Conservation (phyloP, 225 moss, liverwort and hornwort species). For the Neckera pumila region DNA sequence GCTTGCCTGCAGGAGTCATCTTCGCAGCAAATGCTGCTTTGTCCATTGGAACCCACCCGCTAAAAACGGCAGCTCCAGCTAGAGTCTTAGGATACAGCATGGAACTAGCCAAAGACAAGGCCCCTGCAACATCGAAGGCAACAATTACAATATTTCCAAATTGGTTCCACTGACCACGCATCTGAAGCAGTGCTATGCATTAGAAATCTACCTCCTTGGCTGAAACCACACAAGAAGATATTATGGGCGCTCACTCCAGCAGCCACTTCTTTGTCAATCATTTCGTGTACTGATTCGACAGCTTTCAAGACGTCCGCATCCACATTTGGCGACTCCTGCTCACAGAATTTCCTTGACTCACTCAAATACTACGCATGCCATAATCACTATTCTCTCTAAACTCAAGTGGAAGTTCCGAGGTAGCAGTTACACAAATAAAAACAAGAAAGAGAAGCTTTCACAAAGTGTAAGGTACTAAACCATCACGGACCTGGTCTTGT, state of each 20-base stretch:
- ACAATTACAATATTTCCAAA: neutral
- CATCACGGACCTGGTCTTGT: neutral
- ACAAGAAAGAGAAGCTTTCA: neutral
- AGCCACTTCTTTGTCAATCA: constrained; percentile 85
- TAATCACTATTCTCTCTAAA: neutral
- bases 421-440: neutral
- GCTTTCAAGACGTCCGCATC: constrained; percentile 68
- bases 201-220: constrained; percentile 64
- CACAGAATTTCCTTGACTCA: neutral
- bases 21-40: constrained; percentile 31
- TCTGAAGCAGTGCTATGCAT: neutral
- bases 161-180: neutral
- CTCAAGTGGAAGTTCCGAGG: neutral
- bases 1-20: constrained; percentile 66
- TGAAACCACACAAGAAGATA: constrained; percentile 87
- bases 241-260: constrained; percentile 58
- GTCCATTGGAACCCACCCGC: constrained; percentile 49
- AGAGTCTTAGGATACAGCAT: constrained; percentile 51
- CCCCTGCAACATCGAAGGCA: constrained; percentile 20
- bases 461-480: neutral
- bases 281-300: constrained; percentile 63
- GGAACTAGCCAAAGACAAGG: constrained; percentile 59
- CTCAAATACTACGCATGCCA: neutral
- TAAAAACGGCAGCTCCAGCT: constrained; percentile 58
- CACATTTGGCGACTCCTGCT: constrained; percentile 70